Evolutionary conservation across 2,329 filamentous ascomycete genomes (phyloP), one percentile per base, ranked within the genome.

Genomic region (Chaetomium sp.): DNA sequence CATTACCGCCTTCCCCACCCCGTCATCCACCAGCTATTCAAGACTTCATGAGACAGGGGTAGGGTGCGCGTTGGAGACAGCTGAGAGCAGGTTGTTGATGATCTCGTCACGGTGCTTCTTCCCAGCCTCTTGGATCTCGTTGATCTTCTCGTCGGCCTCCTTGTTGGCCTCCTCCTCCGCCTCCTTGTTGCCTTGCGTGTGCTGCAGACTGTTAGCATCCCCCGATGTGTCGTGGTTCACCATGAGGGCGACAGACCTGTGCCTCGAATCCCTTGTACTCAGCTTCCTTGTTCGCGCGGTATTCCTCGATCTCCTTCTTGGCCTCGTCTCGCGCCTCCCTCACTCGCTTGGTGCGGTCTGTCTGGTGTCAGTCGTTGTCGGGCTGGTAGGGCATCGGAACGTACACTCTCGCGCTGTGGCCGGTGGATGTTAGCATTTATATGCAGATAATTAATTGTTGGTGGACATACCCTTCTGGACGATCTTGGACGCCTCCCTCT

Each of bases 401-500:
- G 53, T 69, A 72, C 71, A 72, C 58, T 70, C 66, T 63, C 67
- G 55, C 55, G 69, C 69, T 71, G 63, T 47, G 65, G 23, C 29
- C n/a, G 56, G 57, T 38, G 25, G 71, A 50, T 45, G 68, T 64
- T 61, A 67, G 63, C 49, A n/a, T 23, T 4, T 8, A 3, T 38
- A 35, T 5, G 27, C 9, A 23, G 13, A 31, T 35, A 38, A 57
- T 56, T 60, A 25, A 21, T 54, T 54, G 5, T 23, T 31, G 49
- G 54, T 45, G 5, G 45, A 77, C 82, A 67, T 78, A 96, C 94
- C 91, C 86, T 95, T 93, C 80, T 98, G 94, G 65, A 99, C 93
- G 78, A 99, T 99, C 86, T 97, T 97, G 81, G 97, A 94, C 67
- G 95, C 95, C 80, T 98, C 94, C 80, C 93, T 90, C 86, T 99